These are phyloP conservation scores for Circinella minor DNA, from an alignment of 371 early-diverging fungal genomes.

Conservation along the genomic window DNA sequence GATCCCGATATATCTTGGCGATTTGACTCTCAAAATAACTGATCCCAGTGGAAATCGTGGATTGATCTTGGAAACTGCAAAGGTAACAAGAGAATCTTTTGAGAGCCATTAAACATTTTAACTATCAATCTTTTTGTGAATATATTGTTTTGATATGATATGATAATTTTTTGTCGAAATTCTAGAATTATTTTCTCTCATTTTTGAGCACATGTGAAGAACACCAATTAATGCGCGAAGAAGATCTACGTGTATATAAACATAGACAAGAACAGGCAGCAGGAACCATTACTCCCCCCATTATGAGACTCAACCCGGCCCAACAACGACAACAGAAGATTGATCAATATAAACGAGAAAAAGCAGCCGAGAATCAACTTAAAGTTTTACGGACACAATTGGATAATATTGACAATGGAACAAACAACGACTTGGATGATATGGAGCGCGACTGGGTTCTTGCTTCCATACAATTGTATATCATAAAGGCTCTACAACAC, in stretches of 20 bases:
- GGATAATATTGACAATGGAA: slow-evolving; percentile 40
- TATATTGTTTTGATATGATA: too few relatives aligned
- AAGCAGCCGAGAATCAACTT: slow-evolving; percentile 61
- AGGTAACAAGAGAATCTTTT: slow-evolving; percentile 39
- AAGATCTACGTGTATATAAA: slow-evolving; percentile 46
- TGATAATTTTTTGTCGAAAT: too few relatives aligned
- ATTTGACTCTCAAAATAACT: slow-evolving; percentile 61
- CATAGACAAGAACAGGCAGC: slow-evolving; percentile 19
- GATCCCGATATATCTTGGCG: slow-evolving; percentile 79
- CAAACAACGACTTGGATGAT: slow-evolving; percentile 64
- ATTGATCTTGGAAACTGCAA: slow-evolving; percentile 45
- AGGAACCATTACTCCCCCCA: background rate
- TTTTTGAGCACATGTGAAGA: slow-evolving; percentile 63
- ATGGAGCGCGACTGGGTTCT: slow-evolving; percentile 68
- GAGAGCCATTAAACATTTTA: too few relatives aligned
- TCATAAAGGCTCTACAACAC: slow-evolving; percentile 67
- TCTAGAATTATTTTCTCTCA: slow-evolving; percentile 9
- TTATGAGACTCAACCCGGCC: slow-evolving; percentile 19
- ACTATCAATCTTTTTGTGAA: too few relatives aligned
- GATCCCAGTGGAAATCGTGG: slow-evolving; percentile 45
- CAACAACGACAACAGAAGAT: slow-evolving; percentile 77
- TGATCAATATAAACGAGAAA: slow-evolving; percentile 77
- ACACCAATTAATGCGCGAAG: slow-evolving; percentile 58
- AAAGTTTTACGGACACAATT: slow-evolving; percentile 44
- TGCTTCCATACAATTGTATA: slow-evolving; percentile 62